phyloP scores from a whole-genome alignment of 2,329 filamentous ascomycete species.

The Fusarium sp. region DNA sequence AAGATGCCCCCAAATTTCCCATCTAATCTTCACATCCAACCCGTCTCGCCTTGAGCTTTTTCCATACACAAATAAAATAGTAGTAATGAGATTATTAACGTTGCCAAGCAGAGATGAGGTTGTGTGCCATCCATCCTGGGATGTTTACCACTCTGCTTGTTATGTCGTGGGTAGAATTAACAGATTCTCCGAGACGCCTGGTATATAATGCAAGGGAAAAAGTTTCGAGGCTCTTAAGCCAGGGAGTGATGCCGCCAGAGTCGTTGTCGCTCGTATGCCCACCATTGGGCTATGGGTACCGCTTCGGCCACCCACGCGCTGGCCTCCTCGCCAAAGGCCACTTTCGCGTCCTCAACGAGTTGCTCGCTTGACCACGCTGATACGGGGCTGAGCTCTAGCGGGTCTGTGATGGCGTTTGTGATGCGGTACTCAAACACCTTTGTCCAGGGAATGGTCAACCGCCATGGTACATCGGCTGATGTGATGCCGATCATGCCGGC shows the following conservation, averaged over 20 bases:
- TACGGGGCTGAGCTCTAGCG: constrained; percentile 44
- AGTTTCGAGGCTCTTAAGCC: constrained; percentile 7
- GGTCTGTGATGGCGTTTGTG: constrained; percentile 46
- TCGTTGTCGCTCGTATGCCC: constrained; percentile 40
- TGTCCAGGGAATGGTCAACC: constrained; percentile 49
- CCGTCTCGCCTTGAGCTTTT: neutral
- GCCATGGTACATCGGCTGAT: constrained; percentile 47
- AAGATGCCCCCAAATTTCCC: neutral
- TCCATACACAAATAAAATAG: neutral
- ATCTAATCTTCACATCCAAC: neutral
- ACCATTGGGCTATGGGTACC: constrained; percentile 40
- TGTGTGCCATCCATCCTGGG: neutral
- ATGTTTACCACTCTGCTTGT: neutral
- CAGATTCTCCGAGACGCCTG: constrained; percentile 19
- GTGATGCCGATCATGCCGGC: constrained; percentile 50
- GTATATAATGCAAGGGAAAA: constrained; percentile 27
- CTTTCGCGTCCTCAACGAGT: constrained; percentile 36
- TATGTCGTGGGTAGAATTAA: neutral
- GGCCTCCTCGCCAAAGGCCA: constrained; percentile 35
- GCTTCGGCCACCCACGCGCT: constrained; percentile 47
- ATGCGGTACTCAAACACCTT: constrained; percentile 50
- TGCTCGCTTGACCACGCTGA: constrained; percentile 44
- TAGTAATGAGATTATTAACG: neutral
- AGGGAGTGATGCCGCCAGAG: constrained; percentile 40
- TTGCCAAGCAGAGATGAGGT: neutral